Percentiles rank a stretch among this genome's conserved stretches.
Conservation (phyloP, 805 yeast species). For the Candida patagonica region DNA sequence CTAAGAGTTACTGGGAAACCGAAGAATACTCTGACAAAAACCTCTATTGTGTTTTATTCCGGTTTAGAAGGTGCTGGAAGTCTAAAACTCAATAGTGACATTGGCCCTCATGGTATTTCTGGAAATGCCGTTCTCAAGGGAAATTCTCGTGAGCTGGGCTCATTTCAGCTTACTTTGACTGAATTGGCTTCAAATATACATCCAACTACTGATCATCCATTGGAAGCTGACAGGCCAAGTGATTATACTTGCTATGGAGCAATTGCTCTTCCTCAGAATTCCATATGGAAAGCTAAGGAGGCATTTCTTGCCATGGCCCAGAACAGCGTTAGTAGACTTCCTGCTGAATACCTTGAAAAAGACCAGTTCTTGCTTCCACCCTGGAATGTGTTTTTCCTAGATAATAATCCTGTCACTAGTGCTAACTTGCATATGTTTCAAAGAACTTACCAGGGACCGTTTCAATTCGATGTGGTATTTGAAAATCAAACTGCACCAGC, state of each 20-base stretch:
- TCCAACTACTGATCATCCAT: constrained; percentile 44
- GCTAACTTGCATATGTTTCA: constrained; percentile 81
- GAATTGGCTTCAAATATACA: constrained; percentile 38
- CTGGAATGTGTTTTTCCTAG: constrained; percentile 37
- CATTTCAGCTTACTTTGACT: constrained; percentile 50
- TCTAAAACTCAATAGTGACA: constrained; percentile 23
- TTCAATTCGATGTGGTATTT: constrained; percentile 65
- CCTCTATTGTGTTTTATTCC: constrained; percentile 68
- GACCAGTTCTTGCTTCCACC: constrained; percentile 35
- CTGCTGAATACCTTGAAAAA: constrained; percentile 25
- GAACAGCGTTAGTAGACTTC: constrained; percentile 50
- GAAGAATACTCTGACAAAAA: constrained; percentile 32
- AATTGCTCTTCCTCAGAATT: constrained; percentile 58
- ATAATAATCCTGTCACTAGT: constrained; percentile 48
- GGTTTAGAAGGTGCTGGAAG: constrained; percentile 57
- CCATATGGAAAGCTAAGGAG: constrained; percentile 72
- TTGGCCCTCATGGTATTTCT: constrained; percentile 20
- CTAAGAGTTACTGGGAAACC: constrained; percentile 62
- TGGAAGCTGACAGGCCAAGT: constrained; percentile 18
- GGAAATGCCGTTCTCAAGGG: constrained; percentile 39
- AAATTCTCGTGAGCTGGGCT: constrained; percentile 52
- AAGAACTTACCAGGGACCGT: constrained; percentile 60
- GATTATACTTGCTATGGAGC: constrained; percentile 55
- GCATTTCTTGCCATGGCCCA: constrained; percentile 60
- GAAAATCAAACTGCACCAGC: constrained; percentile 33